Evolutionary conservation across 495 filamentous ascomycete genomes (phyloP), one percentile per base, ranked within the genome.

Genomic region (Tetracladium setigerum): DNA sequence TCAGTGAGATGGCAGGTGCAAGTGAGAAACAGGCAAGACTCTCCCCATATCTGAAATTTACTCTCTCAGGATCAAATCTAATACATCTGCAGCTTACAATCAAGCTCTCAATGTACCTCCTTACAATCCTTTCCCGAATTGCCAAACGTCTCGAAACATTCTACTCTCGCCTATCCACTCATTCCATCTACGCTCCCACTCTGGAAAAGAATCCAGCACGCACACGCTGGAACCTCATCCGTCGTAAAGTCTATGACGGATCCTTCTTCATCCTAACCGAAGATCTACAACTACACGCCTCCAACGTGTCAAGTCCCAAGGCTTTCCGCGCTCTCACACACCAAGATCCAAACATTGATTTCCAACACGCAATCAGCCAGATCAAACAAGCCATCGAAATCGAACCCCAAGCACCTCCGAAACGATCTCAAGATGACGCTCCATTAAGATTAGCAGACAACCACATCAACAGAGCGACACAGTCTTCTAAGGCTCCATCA

Each of bases 151-250:
- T 63, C 9, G 55, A 63, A 31, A 48, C 47, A 7, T 63, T 56
- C 43, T 63, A 57, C 38, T 30, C 31, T 15, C 46, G 50, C 15
- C 47, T 63, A 17, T 46, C 55, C 1, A 43, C 50, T 30, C 42
- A 50, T 16, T 61, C 55, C 4, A 36, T 63, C 11, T 63, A 59
- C 41, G 46, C 53, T n/a, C 59, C 59, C 3, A 36, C 54, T 18
- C 51, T 63, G 0, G 60, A 63, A 40, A 41, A 41, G 16, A 63
- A 63, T 31, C 60, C 59, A 12, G 59, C 59, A 12, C 55, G 60
- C 15, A 50, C 60, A 7, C 57, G 55, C 1, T 63, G 60, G 58
- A 50, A 52, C 37, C 47, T 62, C 14, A 39, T 63, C 9, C 46
- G 46, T 5, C 46, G 59, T 22, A 44, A 57, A n/a, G 55, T 63